These are phyloP conservation scores for Speleostelium caveatum DNA, from an alignment of 78 protist species.

Conservation along the genomic window DNA sequence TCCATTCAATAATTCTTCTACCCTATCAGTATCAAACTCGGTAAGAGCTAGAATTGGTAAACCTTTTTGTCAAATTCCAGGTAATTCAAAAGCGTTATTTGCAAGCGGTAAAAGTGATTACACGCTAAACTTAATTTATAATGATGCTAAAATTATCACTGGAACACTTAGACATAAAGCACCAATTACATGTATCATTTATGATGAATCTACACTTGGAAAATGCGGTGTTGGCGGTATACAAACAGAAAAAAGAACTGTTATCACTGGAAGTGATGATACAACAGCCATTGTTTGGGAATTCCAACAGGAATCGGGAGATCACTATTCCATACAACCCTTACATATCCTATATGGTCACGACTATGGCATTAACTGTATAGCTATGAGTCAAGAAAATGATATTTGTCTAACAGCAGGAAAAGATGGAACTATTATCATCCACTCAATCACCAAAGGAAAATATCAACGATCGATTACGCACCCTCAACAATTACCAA, in stretches of 20 bases:
- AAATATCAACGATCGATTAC: constrained; percentile 26
- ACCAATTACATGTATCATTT: constrained; percentile 46
- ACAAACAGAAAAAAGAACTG: not conserved
- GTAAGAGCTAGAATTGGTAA: constrained; percentile 25
- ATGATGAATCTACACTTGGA: constrained; percentile 46
- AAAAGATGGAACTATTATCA: constrained; percentile 69
- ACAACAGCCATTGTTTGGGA: constrained; percentile 65
- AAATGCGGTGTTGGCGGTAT: constrained; percentile 66
- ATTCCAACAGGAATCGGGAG: not conserved
- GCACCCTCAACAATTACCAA: constrained; percentile 52
- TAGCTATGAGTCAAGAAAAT: constrained; percentile 18
- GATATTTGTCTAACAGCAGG: constrained; percentile 56
- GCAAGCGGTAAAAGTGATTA: constrained; percentile 64
- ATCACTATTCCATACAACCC: constrained; percentile 55
- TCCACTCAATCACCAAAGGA: constrained; percentile 44
- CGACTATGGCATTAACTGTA: constrained; percentile 46
- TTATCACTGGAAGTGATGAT: constrained; percentile 61
- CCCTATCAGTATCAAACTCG: not conserved
- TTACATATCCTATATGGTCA: constrained; percentile 58
- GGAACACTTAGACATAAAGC: constrained; percentile 37
- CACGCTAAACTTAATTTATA: constrained; percentile 9
- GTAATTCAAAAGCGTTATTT: constrained; percentile 2
- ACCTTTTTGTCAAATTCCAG: constrained; percentile 51
- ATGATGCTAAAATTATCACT: constrained; percentile 12
- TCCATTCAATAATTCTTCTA: not conserved